Evolutionary conservation across 1,284 basidiomycete species (phyloP), one percentile per base, ranked within the genome.

Genomic region (Puccinia polysora): DNA sequence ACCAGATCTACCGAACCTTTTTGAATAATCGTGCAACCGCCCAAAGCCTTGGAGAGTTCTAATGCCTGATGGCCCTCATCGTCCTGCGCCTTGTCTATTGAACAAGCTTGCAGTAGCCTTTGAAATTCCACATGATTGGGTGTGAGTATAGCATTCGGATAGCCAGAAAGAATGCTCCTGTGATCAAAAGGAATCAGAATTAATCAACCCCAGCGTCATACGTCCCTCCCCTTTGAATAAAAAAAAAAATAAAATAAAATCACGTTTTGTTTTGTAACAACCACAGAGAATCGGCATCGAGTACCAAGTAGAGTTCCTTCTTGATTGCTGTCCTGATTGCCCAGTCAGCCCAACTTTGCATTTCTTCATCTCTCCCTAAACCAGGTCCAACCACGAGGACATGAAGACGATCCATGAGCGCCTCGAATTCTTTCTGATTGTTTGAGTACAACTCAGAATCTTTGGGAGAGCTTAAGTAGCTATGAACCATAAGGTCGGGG

Each of bases 61-160:
- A 85, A 81, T 85, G 90, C 75, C 79, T 85, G 78, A 82, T 82
- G 68, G 12, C 28, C 30, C 80, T 83, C 63, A 76, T 80, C 49
- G 80, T 85, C 12, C 80, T 83, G 32, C 81, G 80, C 20, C 81
- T 0, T 76, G 76, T 73, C 82, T 20, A 83, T 85, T 73, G 65
- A 86, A 90, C 63, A 89, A 81, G 73, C 85, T 84, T 70, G 91
- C 86, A 87, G 88, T 32, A 98, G 81, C 12, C 94, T 84, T 76
- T 87, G 87, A 81, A 98, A 97, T 80, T 98, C 95, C 74, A 91
- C 89, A 12, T 96, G 86, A 76, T 98, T 98, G 0, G 96, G 95
- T 0, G 96, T 98, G 50, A 97, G 81, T 32, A 95, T 86, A 0
- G 87, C 89, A 25, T 59, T 34, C 0, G 53, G 38, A 60, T 59